Base-by-base conservation (phyloP, 2,329 filamentous ascomycete species). In the Exophiala sideris region DNA sequence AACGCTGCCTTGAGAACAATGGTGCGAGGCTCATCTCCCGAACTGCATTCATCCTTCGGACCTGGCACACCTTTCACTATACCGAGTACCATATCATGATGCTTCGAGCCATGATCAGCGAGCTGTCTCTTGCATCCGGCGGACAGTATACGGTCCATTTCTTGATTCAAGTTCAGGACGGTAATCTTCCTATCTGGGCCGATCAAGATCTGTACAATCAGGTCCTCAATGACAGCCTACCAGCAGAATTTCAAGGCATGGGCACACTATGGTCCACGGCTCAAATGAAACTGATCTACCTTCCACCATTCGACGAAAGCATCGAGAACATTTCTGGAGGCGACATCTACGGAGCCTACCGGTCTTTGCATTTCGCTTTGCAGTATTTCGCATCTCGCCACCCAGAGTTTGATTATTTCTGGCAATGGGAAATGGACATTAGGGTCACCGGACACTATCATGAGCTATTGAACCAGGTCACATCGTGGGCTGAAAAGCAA, bases 121-220 rank as follows among this genome's bases (percentile, higher is more conserved):
- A 64, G 42, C 74, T 91, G 5, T 80, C 84, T 8, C 72, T 92
- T 47, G 79, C 81, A 51, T 88, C 87, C 0, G 87, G 87, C n/a
- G 86, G 84, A 33, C 87, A 91, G 67, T 91, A 91, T 64, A 78
- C 82, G 21, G 79, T 92, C 1, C 88, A 91, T 68, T 86, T 92
- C 64, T 75, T 92, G 39, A 79, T 92, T 33, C 87, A 92, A 61
- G 87, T 91, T 56, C 87, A 88, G 61, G 86, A 92, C 66, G 79
- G 86, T 61, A 80, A 83, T 60, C 74, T 83, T 45, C 86, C 86
- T 16, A 87, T 91, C 58, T 90, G 86, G 84, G 82, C 86, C 2
- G 86, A 90, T 61, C 79, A 82, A 8, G 75, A 77, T 14, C 82
- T 82, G 0, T 86, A 87, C 50, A 78, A 87, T 61, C 73, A 78